Percentiles rank a stretch among this genome's conserved stretches.
phyloP scores from a whole-genome alignment of 1,284 basidiomycete species.

The Vanrija humicola region DNA sequence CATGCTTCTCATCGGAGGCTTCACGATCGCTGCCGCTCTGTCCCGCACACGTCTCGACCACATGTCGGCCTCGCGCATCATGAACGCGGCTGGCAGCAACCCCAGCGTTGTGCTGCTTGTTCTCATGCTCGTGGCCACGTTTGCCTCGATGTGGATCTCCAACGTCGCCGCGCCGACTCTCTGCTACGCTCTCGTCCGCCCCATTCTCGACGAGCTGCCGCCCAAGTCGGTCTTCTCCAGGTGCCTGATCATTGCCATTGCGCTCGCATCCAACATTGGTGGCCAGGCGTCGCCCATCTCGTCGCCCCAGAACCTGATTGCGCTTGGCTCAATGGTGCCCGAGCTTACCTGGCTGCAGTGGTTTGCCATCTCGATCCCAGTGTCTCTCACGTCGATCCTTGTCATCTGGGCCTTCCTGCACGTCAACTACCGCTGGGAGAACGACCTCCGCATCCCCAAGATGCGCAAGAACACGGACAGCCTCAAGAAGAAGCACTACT shows the following conservation, averaged over 20 bases:
- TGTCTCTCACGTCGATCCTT: slow-evolving; percentile 76
- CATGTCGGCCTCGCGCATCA: slow-evolving; percentile 84
- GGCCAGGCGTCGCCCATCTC: slow-evolving; percentile 88
- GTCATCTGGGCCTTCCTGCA: slow-evolving; percentile 90
- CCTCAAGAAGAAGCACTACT: slow-evolving; percentile 84
- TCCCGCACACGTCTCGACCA: slow-evolving; percentile 98
- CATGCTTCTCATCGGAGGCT: slow-evolving; percentile 95
- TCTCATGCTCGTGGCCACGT: slow-evolving; percentile 95
- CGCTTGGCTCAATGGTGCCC: slow-evolving; percentile 80
- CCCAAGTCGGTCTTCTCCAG: slow-evolving; percentile 82
- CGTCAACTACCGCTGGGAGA: slow-evolving; percentile 78
- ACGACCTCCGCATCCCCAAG: slow-evolving; percentile 72
- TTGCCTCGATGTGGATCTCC: slow-evolving; percentile 99
- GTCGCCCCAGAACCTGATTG: slow-evolving; percentile 96
- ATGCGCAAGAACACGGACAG: slow-evolving; percentile 74
- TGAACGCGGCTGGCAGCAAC: slow-evolving; percentile 81
- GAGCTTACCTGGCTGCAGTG: slow-evolving; percentile 84
- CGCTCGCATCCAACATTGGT: slow-evolving; percentile 96
- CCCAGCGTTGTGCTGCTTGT: slow-evolving; percentile 84
- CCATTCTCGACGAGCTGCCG: slow-evolving; percentile 87
- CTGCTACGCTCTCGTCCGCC: slow-evolving; percentile 97
- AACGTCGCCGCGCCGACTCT: slow-evolving; percentile 97
- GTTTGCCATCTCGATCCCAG: slow-evolving; percentile 92
- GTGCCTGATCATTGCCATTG: slow-evolving; percentile 91
- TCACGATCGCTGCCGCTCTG: slow-evolving; percentile 94